Conservation (phyloP, 116 monocot genomes). For the Dioscorea cayenensis region DNA sequence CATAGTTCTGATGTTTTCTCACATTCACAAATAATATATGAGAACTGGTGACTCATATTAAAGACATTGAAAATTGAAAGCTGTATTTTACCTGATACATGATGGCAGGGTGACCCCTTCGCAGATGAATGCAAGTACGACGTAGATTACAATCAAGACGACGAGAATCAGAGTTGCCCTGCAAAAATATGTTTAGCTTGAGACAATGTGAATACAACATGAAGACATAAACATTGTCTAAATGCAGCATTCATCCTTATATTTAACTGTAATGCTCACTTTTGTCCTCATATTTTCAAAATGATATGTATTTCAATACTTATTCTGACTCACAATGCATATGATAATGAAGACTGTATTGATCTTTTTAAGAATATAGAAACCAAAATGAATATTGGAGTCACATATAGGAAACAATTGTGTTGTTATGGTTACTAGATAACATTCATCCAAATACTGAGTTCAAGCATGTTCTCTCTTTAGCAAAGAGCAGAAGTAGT, state of each 20-base stretch:
- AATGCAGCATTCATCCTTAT: too few species aligned
- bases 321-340: too few species aligned
- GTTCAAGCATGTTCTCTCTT: background rate
- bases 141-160: constrained; percentile 36
- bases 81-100: constrained; percentile 1
- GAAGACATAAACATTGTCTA: too few species aligned
- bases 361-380: too few species aligned
- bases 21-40: background rate
- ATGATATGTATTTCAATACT: background rate
- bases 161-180: constrained; percentile 32
- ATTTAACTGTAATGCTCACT: too few species aligned
- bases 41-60: background rate
- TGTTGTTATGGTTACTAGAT: too few species aligned
- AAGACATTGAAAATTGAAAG: background rate
- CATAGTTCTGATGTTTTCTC: too few species aligned
- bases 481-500: background rate
- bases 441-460: background rate
- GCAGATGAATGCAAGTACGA: constrained; percentile 30
- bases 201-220: background rate
- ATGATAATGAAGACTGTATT: too few species aligned
- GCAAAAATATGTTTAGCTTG: constrained; percentile 4
- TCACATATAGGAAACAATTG: too few species aligned
- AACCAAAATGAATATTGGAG: too few species aligned
- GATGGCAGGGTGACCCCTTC: constrained; percentile 30
- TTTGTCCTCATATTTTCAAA: background rate